Evolutionary conservation across 1,139 yeast species (phyloP), one percentile per base, ranked within the genome.

Genomic region (Geotrichum phurueaensis): DNA sequence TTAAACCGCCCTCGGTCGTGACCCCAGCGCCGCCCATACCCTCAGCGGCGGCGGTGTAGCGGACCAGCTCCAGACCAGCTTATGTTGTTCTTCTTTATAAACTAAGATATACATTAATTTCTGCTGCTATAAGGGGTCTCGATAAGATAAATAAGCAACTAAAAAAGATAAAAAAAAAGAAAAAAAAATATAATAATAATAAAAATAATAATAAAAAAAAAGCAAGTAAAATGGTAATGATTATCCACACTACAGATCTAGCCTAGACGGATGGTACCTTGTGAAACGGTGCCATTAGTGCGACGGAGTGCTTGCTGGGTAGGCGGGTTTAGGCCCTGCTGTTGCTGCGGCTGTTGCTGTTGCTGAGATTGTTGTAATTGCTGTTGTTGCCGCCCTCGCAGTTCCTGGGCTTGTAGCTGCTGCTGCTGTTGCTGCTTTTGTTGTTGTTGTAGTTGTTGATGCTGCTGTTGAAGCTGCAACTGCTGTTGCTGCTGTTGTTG

Each of bases 1-100:
- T 82, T 73, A 81, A 77, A 65, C 87, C 87, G 2, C 90, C 90
- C 70, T 22, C 20, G 6, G 9, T 39, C 18, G 45, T 15, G 20
- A 18, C 22, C 18, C 20, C 45, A 18, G 45, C 45, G n/a, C 5
- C 22, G 20, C 5, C 20, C 45, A 22, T 25, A 6, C 27, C 18
- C 45, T 6, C 45, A n/a, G 7, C 45, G 6, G 7, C n/a, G 18
- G 20, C 18, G n/a, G 20, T 39, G n/a, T 39, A 39, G 45, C 7
- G 22, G n/a, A 22, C n/a, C 18, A n/a, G 18, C n/a, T 4, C 33
- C 50, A 23, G 36, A 18, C 52, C 5, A 49, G 22, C 9, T 10
- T 27, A 6, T 27, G 5, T 25, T 25, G 6, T 25, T 25, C 27
- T n/a, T 15, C 18, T 15, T 39, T 22, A 39, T 15, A 9, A 13